Base-by-base conservation (phyloP, 441 rosid species). In the Arabidopsis hybrid region DNA sequence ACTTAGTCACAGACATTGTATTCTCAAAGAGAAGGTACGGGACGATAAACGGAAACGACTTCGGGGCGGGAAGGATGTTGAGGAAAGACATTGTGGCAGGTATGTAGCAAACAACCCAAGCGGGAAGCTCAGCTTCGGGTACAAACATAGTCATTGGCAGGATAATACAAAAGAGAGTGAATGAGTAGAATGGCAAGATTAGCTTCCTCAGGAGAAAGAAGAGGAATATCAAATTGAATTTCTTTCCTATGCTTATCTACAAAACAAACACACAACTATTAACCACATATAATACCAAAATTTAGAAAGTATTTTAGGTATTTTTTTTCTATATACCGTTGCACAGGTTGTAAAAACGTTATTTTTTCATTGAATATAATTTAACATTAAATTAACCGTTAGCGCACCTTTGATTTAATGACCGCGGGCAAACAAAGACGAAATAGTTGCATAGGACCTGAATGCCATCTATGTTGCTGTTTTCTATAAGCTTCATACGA, bases 1-100 rank as follows among this genome's bases (percentile, higher is more conserved):
- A 94, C 84, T 94, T 94, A 82, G 98, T 94, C 34, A 94, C 97
- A 0, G 98, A 94, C 98, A 94, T 94, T 7, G 98, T 94, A 78
- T 94, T 94, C 82, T 94, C 98, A 3, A 94, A 94, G 42, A 94
- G 95, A 76, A 94, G 97, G 86, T 94, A 94, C 0, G 98, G 98
- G 52, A 91, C 98, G 8, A 94, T 91, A 72, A 94, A 94, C 0
- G 98, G 97, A 75, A 94, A 94, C n/a, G 96, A 82, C 77, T 87
- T 90, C 8, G 95, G 98, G 9, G 98, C 89, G 0, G 98, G 98
- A 36, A 94, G 92, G 76, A 94, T 91, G 81, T 94, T 94, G 61
- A 94, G 95, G 81, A 94, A 87, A 7, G 98, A 94, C 98, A 94
- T 91, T 26, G 95, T 89, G 8, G 96, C 98, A 2, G 98, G 98